Percentiles rank a stretch among this genome's conserved stretches.
phyloP scores from a whole-genome alignment of 2,329 filamentous ascomycete species.

The Paracamarosporium sp. region DNA sequence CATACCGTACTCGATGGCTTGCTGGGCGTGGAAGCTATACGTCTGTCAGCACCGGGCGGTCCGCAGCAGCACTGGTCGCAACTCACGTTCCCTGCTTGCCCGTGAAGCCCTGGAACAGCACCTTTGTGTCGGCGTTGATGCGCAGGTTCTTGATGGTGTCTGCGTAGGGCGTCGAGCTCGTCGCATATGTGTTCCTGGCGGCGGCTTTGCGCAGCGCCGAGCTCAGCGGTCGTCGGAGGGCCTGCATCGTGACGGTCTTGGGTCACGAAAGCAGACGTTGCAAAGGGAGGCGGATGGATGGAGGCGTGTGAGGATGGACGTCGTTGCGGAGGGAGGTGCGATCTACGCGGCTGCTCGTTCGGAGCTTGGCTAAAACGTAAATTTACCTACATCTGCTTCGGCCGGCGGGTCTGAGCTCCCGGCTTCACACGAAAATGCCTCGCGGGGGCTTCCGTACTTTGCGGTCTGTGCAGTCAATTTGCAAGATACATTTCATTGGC shows the following conservation, averaged over 20 bases:
- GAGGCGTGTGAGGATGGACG: slow-evolving; percentile 15
- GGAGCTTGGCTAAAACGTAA: slow-evolving; percentile 24
- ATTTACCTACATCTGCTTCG: slow-evolving; percentile 3
- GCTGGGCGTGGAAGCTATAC: slow-evolving; percentile 89
- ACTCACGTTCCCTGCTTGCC: slow-evolving; percentile 86
- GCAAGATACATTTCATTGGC: too few relatives aligned
- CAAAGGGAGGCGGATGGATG: slow-evolving; percentile 10
- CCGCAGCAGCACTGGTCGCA: not conserved
- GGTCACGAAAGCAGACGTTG: slow-evolving; percentile 32
- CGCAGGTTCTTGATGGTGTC: slow-evolving; percentile 73
- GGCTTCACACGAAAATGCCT: slow-evolving; percentile 7
- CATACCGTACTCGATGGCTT: slow-evolving; percentile 97
- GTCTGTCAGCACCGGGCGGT: slow-evolving; percentile 20
- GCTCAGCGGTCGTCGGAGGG: slow-evolving; percentile 76
- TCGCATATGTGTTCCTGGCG: slow-evolving; percentile 78
- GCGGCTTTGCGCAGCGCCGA: slow-evolving; percentile 72
- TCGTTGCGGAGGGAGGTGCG: slow-evolving; percentile 20
- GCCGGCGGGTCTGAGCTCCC: slow-evolving; percentile 8
- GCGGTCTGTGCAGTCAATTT: not conserved
- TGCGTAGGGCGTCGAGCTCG: slow-evolving; percentile 64
- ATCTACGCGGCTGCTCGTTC: slow-evolving; percentile 12
- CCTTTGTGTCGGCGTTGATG: slow-evolving; percentile 92
- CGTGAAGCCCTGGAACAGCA: slow-evolving; percentile 96
- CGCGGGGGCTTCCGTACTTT: not conserved
- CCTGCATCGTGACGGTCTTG: slow-evolving; percentile 73